Evolutionary conservation across 2,329 filamentous ascomycete species (phyloP).

Genomic region (Paracoccidioides brasiliensis): DNA sequence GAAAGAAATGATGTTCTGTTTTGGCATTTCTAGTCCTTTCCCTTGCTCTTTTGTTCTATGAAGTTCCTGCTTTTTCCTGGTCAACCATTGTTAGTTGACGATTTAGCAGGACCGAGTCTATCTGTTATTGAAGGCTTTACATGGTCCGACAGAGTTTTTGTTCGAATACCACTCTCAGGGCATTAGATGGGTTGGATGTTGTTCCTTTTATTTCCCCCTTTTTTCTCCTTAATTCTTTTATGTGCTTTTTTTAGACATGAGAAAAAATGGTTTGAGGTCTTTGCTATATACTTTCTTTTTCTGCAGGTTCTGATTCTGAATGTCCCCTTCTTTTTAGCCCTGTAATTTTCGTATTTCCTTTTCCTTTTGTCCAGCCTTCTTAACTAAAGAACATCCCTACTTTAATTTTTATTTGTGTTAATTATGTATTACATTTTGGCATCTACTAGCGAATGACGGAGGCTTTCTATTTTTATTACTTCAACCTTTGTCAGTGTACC

Average conservation of each 20-base stretch:
- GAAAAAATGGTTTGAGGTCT: neutral
- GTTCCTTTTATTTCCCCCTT: neutral
- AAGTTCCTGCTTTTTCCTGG: neutral
- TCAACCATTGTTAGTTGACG: neutral
- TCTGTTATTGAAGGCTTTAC: neutral
- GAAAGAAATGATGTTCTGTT: constrained; percentile 30
- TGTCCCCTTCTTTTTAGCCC: neutral
- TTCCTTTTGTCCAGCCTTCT: no score
- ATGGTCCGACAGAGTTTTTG: no score
- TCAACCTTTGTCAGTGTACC: neutral
- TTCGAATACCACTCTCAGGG: neutral
- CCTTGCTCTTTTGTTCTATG: neutral
- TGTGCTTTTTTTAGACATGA: neutral
- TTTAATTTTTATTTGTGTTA: neutral
- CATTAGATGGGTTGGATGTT: neutral
- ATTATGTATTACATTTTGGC: neutral
- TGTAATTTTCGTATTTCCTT: neutral
- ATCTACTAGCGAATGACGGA: neutral
- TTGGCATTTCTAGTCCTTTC: neutral
- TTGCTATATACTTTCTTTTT: neutral
- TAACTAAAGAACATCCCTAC: no score
- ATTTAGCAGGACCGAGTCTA: neutral
- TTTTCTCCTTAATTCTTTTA: neutral
- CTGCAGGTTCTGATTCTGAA: neutral
- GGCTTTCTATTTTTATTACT: neutral